Evolutionary conservation across 768 basidiomycete species (phyloP), one percentile per base, ranked within the genome.

Genomic region (Boletus sensibilis): DNA sequence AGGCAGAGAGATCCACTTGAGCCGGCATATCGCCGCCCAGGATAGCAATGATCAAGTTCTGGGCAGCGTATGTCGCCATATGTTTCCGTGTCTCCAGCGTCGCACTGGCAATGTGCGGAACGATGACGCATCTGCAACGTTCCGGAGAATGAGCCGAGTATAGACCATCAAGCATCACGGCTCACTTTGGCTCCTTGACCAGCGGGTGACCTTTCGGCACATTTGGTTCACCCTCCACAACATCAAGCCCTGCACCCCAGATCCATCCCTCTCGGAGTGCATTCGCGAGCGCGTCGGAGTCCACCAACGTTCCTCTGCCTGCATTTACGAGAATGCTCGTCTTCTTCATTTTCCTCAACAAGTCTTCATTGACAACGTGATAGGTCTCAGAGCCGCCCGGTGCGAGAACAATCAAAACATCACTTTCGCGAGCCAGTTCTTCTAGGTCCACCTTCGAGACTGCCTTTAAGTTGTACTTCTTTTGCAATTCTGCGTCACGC

Each of bases 91-190:
- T 93, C 72, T 97, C 90, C 11, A 83, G 75, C 16, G 94, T 95
- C 4, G 92, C 95, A 60, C 91, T 93, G 20, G 84, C 97, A 49
- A 99, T 86, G 65, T 99, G 96, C 0, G 96, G 96, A 31, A 99
- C 60, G 12, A 96, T 81, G 9, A 88, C 79, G 60, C 88, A 92
- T 68, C 89, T 93, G 64, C 21, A 20, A 41, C 21, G 8, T 59
- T 35, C 39, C 23, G 18, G 14, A 14, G 11, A 31, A 39, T 48
- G 39, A 55, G 33, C 12, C 23, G 7, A 40, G 21, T 33, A 53
- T 50, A 31, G 13, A 48, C 13, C n/a, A 40, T 39, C 40, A 25
- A 9, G 4, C 8, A 46, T 13, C 13, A 23, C 3, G 53, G 74
- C 74, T 65, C 63, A 93, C 85, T 84, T 82, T 16, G 87, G 86